Conservation (phyloP, 2,329 filamentous ascomycete genomes). For the Chrysosporium queenslandicum region DNA sequence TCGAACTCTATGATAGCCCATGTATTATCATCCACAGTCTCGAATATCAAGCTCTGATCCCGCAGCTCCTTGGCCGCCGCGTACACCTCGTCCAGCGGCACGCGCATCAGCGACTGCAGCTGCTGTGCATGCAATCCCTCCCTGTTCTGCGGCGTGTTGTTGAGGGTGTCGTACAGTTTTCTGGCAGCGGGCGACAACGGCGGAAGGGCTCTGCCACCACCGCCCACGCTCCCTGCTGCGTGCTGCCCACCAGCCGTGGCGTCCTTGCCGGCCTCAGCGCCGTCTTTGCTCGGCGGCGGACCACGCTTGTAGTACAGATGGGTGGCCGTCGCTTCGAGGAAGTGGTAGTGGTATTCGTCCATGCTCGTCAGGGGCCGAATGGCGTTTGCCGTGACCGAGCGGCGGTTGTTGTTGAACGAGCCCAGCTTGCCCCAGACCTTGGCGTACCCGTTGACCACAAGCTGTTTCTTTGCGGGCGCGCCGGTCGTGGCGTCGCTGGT, state of each 20-base stretch:
- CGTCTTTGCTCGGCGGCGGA: slow-evolving; percentile 39
- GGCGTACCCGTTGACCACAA: slow-evolving; percentile 67
- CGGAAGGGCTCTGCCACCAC: slow-evolving; percentile 29
- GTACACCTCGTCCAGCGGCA: slow-evolving; percentile 61
- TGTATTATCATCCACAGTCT: slow-evolving; percentile 85
- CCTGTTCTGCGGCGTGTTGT: slow-evolving; percentile 57
- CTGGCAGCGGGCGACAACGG: slow-evolving; percentile 49
- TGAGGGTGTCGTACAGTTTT: slow-evolving; percentile 62
- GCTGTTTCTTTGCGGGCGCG: slow-evolving; percentile 42
- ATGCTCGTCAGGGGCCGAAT: slow-evolving; percentile 71
- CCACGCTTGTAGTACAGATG: slow-evolving; percentile 77
- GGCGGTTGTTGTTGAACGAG: slow-evolving; percentile 71
- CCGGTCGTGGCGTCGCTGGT: slow-evolving; percentile 34
- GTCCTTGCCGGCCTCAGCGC: slow-evolving; percentile 34
- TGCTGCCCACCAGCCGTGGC: slow-evolving; percentile 28
- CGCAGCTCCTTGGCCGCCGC: slow-evolving; percentile 74
- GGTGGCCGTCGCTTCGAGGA: slow-evolving; percentile 79
- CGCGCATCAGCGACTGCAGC: slow-evolving; percentile 55
- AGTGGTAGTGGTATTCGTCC: slow-evolving; percentile 88
- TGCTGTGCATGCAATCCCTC: slow-evolving; percentile 76
- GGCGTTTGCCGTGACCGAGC: slow-evolving; percentile 68
- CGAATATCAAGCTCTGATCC: slow-evolving; percentile 65
- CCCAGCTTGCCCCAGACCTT: slow-evolving; percentile 79
- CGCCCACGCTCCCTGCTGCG: slow-evolving; percentile 12
- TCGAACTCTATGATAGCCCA: slow-evolving; percentile 68